Percentiles rank a stretch among this genome's conserved stretches.
phyloP scores from a whole-genome alignment of 306 rosid genomes.

The Heteromeles arbutifolia region DNA sequence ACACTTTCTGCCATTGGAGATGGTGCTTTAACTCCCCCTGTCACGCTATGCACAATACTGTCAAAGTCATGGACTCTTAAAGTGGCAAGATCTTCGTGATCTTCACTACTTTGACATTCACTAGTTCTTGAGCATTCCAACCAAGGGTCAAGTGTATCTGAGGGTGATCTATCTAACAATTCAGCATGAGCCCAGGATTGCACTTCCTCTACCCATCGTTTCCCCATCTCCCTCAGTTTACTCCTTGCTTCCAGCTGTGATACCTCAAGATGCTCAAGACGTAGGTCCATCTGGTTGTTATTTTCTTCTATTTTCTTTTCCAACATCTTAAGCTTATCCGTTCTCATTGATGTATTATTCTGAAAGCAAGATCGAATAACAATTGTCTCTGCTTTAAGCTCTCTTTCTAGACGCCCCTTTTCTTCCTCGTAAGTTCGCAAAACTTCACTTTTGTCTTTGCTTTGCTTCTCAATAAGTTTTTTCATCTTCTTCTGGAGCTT shows the following conservation, averaged over 20 bases:
- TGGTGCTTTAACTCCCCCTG: conserved; percentile 15
- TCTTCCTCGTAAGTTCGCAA: conserved; percentile 17
- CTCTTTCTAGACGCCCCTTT: conserved; percentile 26
- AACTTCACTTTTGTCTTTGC: conserved; percentile 20
- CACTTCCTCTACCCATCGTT: conserved; percentile 45
- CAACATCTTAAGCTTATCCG: conserved; percentile 29
- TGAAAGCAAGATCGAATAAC: conserved; percentile 19
- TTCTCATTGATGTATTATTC: conserved; percentile 23
- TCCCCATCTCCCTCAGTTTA: conserved; percentile 31
- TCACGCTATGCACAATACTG: conserved; percentile 13
- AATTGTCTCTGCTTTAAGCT: conserved; percentile 25
- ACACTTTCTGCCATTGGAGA: conserved; percentile 19
- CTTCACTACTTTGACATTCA: conserved; percentile 19
- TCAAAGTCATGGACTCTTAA: conserved; percentile 14
- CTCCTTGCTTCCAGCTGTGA: conserved; percentile 29
- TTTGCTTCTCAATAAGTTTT: conserved; percentile 40
- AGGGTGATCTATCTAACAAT: conserved; percentile 26
- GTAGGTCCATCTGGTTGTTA: conserved; percentile 20
- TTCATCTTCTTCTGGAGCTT: conserved; percentile 34
- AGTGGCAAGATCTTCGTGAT: conserved; percentile 8
- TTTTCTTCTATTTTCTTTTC: conserved; percentile 27
- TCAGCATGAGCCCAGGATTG: conserved; percentile 41
- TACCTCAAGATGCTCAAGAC: conserved; percentile 40
- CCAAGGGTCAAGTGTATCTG: conserved; percentile 15
- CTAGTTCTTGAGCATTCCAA: conserved; percentile 22